A percentile compares a stretch with the other conserved stretches of the same genome.
phyloP scores from a whole-genome alignment of 768 basidiomycete genomes.

The Dentipellis fragilis region DNA sequence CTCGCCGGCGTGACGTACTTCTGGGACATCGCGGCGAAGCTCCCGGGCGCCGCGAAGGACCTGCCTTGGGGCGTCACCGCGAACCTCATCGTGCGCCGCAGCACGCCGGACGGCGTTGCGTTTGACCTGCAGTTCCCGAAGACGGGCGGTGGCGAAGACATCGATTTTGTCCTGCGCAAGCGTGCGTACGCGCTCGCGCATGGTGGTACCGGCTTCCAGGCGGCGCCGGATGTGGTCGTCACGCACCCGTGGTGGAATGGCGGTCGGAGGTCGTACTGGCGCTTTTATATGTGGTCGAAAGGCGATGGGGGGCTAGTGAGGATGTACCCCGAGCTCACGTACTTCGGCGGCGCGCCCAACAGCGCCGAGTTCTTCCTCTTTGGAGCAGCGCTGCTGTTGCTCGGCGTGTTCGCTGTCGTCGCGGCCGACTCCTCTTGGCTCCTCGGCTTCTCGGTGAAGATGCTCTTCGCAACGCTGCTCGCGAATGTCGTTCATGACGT shows the following conservation, averaged over 20 bases:
- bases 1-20: constrained; percentile 50
- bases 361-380: constrained; percentile 35
- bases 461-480: constrained; percentile 19
- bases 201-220: constrained; percentile 31
- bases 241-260: constrained; percentile 51
- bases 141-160: constrained; percentile 57
- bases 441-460: constrained; percentile 13
- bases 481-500: constrained; percentile 39
- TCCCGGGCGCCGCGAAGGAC: constrained; percentile 27
- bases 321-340: constrained; percentile 36
- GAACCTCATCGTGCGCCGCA: constrained; percentile 42
- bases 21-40: constrained; percentile 50
- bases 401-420: constrained; percentile 13
- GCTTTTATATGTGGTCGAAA: constrained; percentile 50
- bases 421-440: constrained; percentile 9
- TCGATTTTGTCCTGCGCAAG: constrained; percentile 46
- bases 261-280: constrained; percentile 35
- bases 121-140: constrained; percentile 44
- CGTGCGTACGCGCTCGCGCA: constrained; percentile 26
- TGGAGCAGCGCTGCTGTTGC: constrained; percentile 9
- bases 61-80: constrained; percentile 55
- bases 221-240: constrained; percentile 39
- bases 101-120: constrained; percentile 31
- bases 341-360: constrained; percentile 37
- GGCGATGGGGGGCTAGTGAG: constrained; percentile 44